Percentiles rank a stretch among this genome's conserved stretches.
Conservation (phyloP, 352 stramenopile genomes). For the Globisporangium iwayamae region DNA sequence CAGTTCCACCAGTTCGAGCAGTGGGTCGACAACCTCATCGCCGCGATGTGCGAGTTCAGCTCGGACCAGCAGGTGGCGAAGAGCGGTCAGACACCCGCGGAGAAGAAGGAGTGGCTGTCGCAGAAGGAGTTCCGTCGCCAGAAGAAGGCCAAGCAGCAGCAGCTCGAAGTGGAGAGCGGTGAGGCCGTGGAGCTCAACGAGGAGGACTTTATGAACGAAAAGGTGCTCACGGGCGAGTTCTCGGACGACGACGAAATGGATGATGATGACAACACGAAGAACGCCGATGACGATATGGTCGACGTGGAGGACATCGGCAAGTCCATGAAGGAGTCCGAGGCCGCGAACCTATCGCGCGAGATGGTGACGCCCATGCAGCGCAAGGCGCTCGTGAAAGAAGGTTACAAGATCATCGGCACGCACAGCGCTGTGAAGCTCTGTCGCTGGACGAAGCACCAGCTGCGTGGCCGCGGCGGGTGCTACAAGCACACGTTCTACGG, state of each 20-base stretch:
- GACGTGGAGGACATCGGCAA: conserved; percentile 87
- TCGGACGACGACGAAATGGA: conserved; percentile 62
- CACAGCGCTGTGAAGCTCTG: conserved; percentile 98
- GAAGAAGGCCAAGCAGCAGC: conserved; percentile 72
- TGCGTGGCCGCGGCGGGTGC: conserved; percentile 94
- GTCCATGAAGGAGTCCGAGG: conserved; percentile 84
- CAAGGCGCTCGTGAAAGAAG: conserved; percentile 95
- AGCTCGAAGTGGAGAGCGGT: conserved; percentile 42
- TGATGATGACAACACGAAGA: conserved; percentile 24
- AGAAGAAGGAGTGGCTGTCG: conserved; percentile 54
- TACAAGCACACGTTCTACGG: conserved; percentile 99
- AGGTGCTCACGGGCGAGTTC: conserved; percentile 67
- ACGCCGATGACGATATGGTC: conserved; percentile 40
- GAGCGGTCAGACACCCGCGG: conserved; percentile 15
- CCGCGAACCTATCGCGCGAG: conserved; percentile 67
- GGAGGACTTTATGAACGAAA: conserved; percentile 85
- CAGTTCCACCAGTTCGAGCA: conserved; percentile 77
- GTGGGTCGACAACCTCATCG: conserved; percentile 79
- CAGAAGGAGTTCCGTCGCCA: conserved; percentile 84
- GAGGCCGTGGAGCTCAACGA: conserved; percentile 69
- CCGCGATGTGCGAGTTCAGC: conserved; percentile 72
- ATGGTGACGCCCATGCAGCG: conserved; percentile 96
- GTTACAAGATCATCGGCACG: conserved; percentile 98
- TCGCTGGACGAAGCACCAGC: conserved; percentile 98
- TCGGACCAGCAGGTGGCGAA: conserved; percentile 31